These are phyloP conservation scores for Penicillium sclerotiorum DNA, from an alignment of 2,329 filamentous ascomycete species.

Conservation along the genomic window DNA sequence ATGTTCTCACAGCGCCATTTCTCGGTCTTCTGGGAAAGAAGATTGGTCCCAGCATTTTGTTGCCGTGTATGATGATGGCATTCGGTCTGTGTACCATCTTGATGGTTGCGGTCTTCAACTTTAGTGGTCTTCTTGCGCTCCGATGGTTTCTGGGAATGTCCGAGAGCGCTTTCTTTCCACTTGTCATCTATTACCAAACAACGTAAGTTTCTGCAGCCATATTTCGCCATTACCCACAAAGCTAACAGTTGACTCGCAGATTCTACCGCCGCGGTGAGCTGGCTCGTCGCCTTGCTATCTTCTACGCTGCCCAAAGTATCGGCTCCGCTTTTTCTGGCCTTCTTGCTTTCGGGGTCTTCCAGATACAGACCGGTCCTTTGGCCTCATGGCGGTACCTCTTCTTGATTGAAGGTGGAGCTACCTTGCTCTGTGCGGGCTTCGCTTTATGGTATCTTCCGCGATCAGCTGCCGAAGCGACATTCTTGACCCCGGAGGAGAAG, in stretches of 20 bases:
- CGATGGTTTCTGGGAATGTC: conserved; percentile 33
- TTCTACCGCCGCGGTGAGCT: conserved; percentile 35
- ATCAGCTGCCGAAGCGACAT: conserved; percentile 42
- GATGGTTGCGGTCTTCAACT: conserved; percentile 26
- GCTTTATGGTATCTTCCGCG: conserved; percentile 44
- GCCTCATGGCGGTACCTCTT: conserved; percentile 51
- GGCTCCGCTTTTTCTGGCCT: conserved; percentile 35
- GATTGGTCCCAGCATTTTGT: conserved; percentile 27
- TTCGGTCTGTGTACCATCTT: conserved; percentile 28
- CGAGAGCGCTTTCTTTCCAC: conserved; percentile 32
- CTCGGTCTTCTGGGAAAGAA: conserved; percentile 32
- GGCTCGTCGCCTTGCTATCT: conserved; percentile 32
- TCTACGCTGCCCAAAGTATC: conserved; percentile 32
- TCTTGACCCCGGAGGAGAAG: conserved; percentile 42
- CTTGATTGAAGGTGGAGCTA: conserved; percentile 48
- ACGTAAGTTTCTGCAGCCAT: conserved; percentile 16
- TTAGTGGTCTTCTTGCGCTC: conserved; percentile 29
- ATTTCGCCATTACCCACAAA: neutral
- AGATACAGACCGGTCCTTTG: conserved; percentile 35
- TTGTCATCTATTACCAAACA: conserved; percentile 32
- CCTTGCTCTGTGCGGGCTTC: conserved; percentile 41
- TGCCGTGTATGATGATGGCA: conserved; percentile 31
- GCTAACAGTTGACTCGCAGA: neutral
- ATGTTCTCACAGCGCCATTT: conserved; percentile 31
- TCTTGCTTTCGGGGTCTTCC: conserved; percentile 46